A percentile compares a stretch with the other conserved stretches of the same genome.
These are phyloP conservation scores for Diddensiella transvaalensis DNA, from an alignment of 805 yeast species.

Conservation along the genomic window DNA sequence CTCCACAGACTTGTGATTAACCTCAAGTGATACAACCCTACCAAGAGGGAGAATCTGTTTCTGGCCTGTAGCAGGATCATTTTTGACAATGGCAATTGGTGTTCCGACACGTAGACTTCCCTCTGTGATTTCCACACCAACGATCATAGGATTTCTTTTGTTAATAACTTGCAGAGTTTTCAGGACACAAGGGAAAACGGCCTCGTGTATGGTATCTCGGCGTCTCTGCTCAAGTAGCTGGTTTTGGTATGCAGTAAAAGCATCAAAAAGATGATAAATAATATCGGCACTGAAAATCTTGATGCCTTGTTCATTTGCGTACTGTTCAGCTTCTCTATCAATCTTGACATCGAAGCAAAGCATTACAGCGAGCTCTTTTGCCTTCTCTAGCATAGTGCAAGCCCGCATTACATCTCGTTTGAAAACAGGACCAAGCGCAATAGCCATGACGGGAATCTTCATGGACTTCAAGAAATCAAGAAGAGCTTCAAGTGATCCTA, in stretches of 20 bases:
- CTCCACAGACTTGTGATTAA: conserved; percentile 81
- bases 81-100: conserved; percentile 90
- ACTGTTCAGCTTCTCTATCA: conserved; percentile 98
- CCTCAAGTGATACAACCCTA: conserved; percentile 88
- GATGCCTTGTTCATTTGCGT: conserved; percentile 89
- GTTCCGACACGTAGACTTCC: conserved; percentile 90
- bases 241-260: conserved; percentile 87
- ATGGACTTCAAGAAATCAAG: conserved; percentile 94
- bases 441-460: conserved; percentile 99
- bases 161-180: conserved; percentile 94
- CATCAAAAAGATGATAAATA: conserved; percentile 94
- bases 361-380: conserved; percentile 96
- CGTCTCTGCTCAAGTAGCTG: conserved; percentile 86
- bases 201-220: conserved; percentile 79
- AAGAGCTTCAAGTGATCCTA: conserved; percentile 96
- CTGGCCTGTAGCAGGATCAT: conserved; percentile 80
- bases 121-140: conserved; percentile 95
- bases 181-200: conserved; percentile 92
- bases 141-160: conserved; percentile 98
- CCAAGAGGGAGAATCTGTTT: conserved; percentile 70
- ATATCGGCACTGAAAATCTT: conserved; percentile 93
- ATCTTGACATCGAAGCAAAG: conserved; percentile 95
- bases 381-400: conserved; percentile 92
- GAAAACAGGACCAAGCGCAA: conserved; percentile 96
- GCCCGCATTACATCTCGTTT: conserved; percentile 99